Conservation (phyloP, 352 stramenopile species). For the Blastocystis sp. region DNA sequence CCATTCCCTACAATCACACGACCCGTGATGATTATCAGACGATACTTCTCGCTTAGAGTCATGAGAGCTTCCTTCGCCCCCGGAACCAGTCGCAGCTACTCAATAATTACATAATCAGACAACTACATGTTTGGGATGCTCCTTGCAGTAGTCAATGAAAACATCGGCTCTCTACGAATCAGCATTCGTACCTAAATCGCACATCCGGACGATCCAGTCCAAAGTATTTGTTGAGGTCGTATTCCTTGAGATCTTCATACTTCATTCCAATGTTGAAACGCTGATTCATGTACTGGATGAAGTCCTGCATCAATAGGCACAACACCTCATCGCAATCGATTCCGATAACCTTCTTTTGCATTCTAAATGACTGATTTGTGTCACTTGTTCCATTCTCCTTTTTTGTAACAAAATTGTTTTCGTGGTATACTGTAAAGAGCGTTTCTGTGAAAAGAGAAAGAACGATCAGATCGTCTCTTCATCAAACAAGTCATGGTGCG, state of each 20-base stretch:
- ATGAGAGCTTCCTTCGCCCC: not conserved
- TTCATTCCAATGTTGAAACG: not conserved
- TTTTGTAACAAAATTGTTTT: too few species aligned
- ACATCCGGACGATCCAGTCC: not conserved
- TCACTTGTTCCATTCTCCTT: too few species aligned
- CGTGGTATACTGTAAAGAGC: too few species aligned
- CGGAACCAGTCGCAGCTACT: not conserved
- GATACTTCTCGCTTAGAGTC: slow-evolving; percentile 5
- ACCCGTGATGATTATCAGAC: slow-evolving; percentile 13
- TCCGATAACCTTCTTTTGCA: slow-evolving; percentile 39
- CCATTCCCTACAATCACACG: not conserved
- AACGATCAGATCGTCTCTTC: not conserved
- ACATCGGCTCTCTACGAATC: not conserved
- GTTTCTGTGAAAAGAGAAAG: not conserved
- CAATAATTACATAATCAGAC: not conserved
- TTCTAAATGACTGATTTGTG: not conserved
- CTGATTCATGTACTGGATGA: slow-evolving; percentile 5
- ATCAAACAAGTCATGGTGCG: slow-evolving; percentile 60
- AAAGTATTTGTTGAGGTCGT: slow-evolving; percentile 42
- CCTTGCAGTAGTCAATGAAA: slow-evolving; percentile 1
- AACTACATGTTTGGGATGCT: slow-evolving; percentile 8
- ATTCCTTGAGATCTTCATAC: slow-evolving; percentile 45
- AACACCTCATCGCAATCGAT: slow-evolving; percentile 45
- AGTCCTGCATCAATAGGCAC: slow-evolving; percentile 24
- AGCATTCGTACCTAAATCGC: not conserved